phyloP scores from a whole-genome alignment of 1,139 yeast species.

The Blastobotrys indianensis region DNA sequence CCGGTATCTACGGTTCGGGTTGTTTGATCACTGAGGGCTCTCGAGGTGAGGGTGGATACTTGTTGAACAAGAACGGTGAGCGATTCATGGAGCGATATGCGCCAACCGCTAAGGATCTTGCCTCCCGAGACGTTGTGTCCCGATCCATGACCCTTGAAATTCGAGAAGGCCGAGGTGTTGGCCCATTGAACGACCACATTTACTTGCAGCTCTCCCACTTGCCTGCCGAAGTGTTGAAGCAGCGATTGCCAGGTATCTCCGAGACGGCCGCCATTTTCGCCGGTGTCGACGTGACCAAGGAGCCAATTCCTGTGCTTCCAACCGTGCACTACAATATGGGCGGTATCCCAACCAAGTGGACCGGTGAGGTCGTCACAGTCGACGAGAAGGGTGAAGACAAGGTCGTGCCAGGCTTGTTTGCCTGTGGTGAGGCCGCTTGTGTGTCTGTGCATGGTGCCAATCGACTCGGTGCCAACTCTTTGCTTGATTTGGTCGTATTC shows the following conservation, averaged over 20 bases:
- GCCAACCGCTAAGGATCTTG: constrained; percentile 96
- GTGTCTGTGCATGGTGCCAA: constrained; percentile 99
- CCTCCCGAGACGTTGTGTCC: constrained; percentile 97
- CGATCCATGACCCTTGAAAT: constrained; percentile 98
- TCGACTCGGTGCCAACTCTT: constrained; percentile 98
- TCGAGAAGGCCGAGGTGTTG: constrained; percentile 99
- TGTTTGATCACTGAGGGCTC: constrained; percentile 99
- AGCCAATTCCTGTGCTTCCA: constrained; percentile 97
- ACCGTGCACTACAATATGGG: constrained; percentile 99
- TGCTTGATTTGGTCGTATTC: constrained; percentile 92
- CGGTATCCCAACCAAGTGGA: constrained; percentile 98
- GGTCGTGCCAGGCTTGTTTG: constrained; percentile 88
- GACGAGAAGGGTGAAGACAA: constrained; percentile 86
- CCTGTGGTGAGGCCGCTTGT: constrained; percentile 99
- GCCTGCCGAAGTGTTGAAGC: constrained; percentile 86
- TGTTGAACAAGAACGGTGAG: constrained; percentile 95
- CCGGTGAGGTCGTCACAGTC: constrained; percentile 85
- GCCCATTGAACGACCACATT: constrained; percentile 93
- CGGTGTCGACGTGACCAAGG: constrained; percentile 98
- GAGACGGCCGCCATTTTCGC: constrained; percentile 98
- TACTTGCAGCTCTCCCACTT: constrained; percentile 88
- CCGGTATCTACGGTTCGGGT: constrained; percentile 98
- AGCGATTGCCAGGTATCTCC: constrained; percentile 98
- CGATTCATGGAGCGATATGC: constrained; percentile 99
- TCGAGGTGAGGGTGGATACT: constrained; percentile 99